Base-by-base conservation (phyloP, 2,329 filamentous ascomycete species). In the Microdochium trichocladiopsis region DNA sequence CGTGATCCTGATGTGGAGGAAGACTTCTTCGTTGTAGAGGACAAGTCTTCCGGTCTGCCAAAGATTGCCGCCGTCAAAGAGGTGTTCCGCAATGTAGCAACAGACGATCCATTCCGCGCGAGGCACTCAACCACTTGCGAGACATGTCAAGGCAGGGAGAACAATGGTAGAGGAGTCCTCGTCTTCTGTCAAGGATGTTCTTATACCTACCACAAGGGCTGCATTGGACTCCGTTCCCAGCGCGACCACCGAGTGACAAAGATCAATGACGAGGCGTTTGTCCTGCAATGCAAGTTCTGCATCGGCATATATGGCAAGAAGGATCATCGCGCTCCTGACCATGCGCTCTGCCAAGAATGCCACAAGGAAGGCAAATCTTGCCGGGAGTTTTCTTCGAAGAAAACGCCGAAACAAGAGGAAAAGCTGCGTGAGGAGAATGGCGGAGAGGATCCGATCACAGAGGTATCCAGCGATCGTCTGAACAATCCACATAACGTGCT, bases 201-300 rank as follows among this genome's bases (percentile, higher is more conserved):
- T 2, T 75, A 86, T 48, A 79, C 88, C 0, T 96, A 90, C 59
- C 94, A 99, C 69, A 90, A 88, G 66, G 72, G 72, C 41, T 99
- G 94, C 63, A 76, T 99, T 25, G 91, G 93, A 1, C 75, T 78
- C 49, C 82, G 94, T 49, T 80, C 79, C 50, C 74, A 67, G 12
- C 80, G 94, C 55, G 90, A 96, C n/a, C 94, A 97, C 66, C 72
- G 94, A 33, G 90, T 90, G 10, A 97, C 91, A 23, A 99, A 97
- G 66, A 70, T 96, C 50, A 84, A 76, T 2, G 75, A 86, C 1
- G 83, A 86, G 2, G 70, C 86, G 36, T 97, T 95, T 60, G 85
- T 99, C 16, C 72, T 99, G 37, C 94, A 99, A 65, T 99, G 94
- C 70, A 86, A 84, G 58, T 87, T 85, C 52, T 99, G 94, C 65